These are phyloP conservation scores for Agrostemma githago DNA, from an alignment of 148 eudicot species.

Conservation along the genomic window DNA sequence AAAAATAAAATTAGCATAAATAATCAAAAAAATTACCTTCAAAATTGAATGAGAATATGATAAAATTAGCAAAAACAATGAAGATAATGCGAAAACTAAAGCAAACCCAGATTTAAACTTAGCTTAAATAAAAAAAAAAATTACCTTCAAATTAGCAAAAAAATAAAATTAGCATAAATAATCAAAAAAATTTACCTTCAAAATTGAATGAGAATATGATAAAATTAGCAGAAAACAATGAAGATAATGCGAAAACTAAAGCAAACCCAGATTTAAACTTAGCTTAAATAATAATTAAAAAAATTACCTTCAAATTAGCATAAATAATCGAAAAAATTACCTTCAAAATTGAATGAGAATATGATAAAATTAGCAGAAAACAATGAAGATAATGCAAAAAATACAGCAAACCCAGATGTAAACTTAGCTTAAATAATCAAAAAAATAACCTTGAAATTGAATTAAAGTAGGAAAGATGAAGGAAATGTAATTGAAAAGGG, in stretches of 20 bases:
- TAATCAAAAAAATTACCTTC: too few species aligned
- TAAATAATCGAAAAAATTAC: too few species aligned
- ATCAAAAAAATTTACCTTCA: background rate
- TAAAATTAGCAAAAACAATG: background rate
- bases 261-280: background rate
- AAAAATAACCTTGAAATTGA: slow-evolving; percentile 8
- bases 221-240: background rate
- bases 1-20: too few species aligned
- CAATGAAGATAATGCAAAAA: background rate
- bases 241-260: background rate
- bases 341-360: background rate
- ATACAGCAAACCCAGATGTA: too few species aligned
- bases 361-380: background rate
- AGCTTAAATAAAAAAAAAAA: background rate
- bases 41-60: background rate
- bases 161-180: too few species aligned
- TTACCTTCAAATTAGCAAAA: background rate
- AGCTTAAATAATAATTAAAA: background rate
- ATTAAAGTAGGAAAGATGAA: background rate
- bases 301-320: background rate
- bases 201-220: background rate
- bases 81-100: background rate
- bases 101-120: too few species aligned
- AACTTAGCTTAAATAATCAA: background rate
- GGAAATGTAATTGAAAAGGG: background rate